Evolutionary conservation across 495 filamentous ascomycete species (phyloP), one percentile per base, ranked within the genome.

Genomic region (Filosporella fistucella): DNA sequence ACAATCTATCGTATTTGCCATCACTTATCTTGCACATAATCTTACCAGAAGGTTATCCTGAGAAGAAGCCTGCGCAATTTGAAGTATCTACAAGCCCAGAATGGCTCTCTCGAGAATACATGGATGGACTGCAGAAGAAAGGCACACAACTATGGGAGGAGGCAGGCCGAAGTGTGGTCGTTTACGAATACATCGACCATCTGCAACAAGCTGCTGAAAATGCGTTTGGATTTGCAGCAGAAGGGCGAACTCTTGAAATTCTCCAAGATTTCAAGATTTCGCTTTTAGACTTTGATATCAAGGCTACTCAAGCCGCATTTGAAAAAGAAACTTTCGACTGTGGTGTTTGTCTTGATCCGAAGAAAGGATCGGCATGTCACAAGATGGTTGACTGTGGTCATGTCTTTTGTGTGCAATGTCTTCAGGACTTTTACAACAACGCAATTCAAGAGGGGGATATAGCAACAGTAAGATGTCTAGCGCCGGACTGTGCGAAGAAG

Each of bases 271-370:
- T 89, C 57, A 87, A 87, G 59, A 78, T 86, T 11, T 71, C 75
- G 1, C 68, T 97, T n/a, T 59, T 95, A 30, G 85, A 89, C 47
- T 90, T 85, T 57, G 84, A 96, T 58, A 81, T 77, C 41, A 78
- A 82, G 40, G 81, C 86, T 1, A 83, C 82, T 54, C 72, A 76
- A 13, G 76, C 80, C 18, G 80, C 77, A 12, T 98, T 96, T 52
- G 83, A 91, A 49, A 77, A 81, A 45, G 86, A 81, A 45, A 95
- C 89, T 0, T 96, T 90, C 55, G 82, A 93, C 34, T 98, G 93
- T 56, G 88, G 85, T 0, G 80, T 98, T 10, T 98, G 93, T 62
- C 69, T 94, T 29, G 90, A 96, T 61, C 89, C 90, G 0, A 96
- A 96, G 62, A 96, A 96, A 63, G 93, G 93, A 3, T 55, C 68